A percentile compares a stretch with the other conserved stretches of the same genome.
Evolutionary conservation across 2,329 filamentous ascomycete species (phyloP).

Genomic region (Didymella exigua): DNA sequence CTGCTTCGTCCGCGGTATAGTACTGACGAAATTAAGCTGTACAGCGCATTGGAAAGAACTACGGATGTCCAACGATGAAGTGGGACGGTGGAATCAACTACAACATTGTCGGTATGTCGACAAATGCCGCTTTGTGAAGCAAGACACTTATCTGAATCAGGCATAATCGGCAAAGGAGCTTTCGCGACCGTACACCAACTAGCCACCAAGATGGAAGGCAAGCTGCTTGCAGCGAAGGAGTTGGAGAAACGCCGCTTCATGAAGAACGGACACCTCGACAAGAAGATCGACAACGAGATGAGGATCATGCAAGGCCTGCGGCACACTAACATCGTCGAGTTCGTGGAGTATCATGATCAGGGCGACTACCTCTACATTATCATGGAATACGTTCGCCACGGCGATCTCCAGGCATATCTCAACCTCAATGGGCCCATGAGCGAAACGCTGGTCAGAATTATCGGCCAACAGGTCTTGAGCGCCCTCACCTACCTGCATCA

Average conservation of each 20-base stretch:
- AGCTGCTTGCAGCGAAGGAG: constrained; percentile 89
- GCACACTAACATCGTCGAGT: constrained; percentile 90
- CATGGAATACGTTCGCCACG: constrained; percentile 88
- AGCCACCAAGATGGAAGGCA: constrained; percentile 81
- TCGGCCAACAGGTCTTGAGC: constrained; percentile 77
- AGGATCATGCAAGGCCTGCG: constrained; percentile 86
- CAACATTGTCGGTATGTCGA: constrained; percentile 66
- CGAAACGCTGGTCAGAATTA: constrained; percentile 71
- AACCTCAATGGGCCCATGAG: constrained; percentile 64
- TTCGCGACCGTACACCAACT: constrained; percentile 94
- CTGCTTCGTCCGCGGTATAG: not conserved
- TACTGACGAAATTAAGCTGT: constrained; percentile 18
- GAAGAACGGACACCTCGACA: constrained; percentile 87
- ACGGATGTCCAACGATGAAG: constrained; percentile 65
- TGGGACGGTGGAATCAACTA: constrained; percentile 84
- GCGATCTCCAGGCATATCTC: constrained; percentile 81
- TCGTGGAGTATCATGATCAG: constrained; percentile 86
- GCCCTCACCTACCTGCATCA: constrained; percentile 86
- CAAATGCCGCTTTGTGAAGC: not conserved
- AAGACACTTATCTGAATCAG: constrained; percentile 35
- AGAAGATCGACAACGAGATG: constrained; percentile 96
- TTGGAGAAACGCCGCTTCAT: constrained; percentile 91
- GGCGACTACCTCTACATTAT: constrained; percentile 87
- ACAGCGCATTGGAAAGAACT: constrained; percentile 36
- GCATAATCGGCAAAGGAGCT: constrained; percentile 85